Conservation (phyloP, 352 stramenopile species). For the Phytopythium sindhum region DNA sequence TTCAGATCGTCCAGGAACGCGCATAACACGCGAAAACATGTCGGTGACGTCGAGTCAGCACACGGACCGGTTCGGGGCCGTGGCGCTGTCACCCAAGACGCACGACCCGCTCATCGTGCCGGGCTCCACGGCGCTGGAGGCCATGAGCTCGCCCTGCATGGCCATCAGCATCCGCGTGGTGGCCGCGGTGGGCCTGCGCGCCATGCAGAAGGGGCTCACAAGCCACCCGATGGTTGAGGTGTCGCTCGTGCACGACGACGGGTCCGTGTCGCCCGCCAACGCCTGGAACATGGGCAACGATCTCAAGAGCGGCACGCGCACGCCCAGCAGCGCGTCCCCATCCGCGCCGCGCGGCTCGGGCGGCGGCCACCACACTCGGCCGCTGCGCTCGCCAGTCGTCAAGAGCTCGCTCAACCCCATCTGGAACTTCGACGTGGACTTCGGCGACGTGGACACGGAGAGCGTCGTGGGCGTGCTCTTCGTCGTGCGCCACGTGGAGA, state of each 20-base stretch:
- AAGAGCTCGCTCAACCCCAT: constrained; percentile 77
- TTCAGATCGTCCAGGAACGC: neutral
- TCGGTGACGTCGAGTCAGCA: neutral
- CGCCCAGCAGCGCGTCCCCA: constrained; percentile 10
- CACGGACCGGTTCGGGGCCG: constrained; percentile 29
- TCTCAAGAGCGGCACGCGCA: constrained; percentile 24
- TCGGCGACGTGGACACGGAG: constrained; percentile 69
- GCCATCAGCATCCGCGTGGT: constrained; percentile 57
- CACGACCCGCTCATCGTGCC: constrained; percentile 59
- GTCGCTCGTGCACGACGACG: constrained; percentile 61
- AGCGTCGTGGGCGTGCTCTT: constrained; percentile 65
- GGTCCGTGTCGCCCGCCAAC: constrained; percentile 21
- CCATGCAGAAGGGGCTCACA: constrained; percentile 66
- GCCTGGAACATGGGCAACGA: constrained; percentile 46
- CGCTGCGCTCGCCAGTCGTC: constrained; percentile 53
- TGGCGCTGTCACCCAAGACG: constrained; percentile 53
- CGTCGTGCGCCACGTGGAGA: constrained; percentile 66
- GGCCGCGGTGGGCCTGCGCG: constrained; percentile 47
- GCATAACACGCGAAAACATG: neutral
- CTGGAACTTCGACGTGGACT: constrained; percentile 81
- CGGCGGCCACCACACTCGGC: constrained; percentile 34
- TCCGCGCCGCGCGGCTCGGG: constrained; percentile 12
- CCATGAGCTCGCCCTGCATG: constrained; percentile 54
- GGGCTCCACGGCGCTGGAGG: constrained; percentile 53
- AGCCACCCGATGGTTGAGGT: constrained; percentile 73